Base-by-base conservation (phyloP, 202 grass and related monocot genomes). In the Hordeum pubiflorum region DNA sequence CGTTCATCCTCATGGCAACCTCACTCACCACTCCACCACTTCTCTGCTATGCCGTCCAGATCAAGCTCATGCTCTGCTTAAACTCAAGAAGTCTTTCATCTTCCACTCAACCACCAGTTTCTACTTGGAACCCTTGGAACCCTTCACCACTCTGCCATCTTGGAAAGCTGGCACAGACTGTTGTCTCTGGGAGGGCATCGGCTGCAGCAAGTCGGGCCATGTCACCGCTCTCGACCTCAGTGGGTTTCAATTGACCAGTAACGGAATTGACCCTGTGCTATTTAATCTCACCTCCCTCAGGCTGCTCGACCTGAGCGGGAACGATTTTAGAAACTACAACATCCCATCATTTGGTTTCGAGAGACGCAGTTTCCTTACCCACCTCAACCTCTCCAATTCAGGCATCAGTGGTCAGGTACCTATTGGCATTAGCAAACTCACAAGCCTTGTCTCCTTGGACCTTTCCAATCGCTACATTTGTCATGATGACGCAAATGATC, bases 211-310 rank as follows among this genome's bases (percentile, higher is more conserved):
- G 0, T 33, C 74, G 3, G 60, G 70, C 36, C 74, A n/a, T 6
- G 50, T 84, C 15, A 50, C 31, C 36, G 22, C 52, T 18, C 64
- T 85, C 54, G 20, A 50, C 75, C 82, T 85, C 18, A 12, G 65
- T 23, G 18, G 24, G 8, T 21, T 10, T 0, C 8, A 1, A 26
- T 18, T 85, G 26, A 54, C 27, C 7, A 58, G 82, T 33, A 3
- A 20, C 3, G 57, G 24, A n/a, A 20, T 59, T 18, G 6, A 36
- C n/a, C 6, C 0, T 2, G 27, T 14, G 10, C 54, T 85, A 65
- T 85, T 85, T n/a, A 85, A 72, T 12, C 75, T 85, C 57, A 79
- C 75, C 20, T 68, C 36, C 4, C 75, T 85, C 11, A 37, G 18
- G 1, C 58, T 39, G 14, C 82, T 85, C 7, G 75, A 65, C 26